These are phyloP conservation scores for Pseudomonodictys pantanalensis DNA, from an alignment of 495 filamentous ascomycete species.

Conservation along the genomic window DNA sequence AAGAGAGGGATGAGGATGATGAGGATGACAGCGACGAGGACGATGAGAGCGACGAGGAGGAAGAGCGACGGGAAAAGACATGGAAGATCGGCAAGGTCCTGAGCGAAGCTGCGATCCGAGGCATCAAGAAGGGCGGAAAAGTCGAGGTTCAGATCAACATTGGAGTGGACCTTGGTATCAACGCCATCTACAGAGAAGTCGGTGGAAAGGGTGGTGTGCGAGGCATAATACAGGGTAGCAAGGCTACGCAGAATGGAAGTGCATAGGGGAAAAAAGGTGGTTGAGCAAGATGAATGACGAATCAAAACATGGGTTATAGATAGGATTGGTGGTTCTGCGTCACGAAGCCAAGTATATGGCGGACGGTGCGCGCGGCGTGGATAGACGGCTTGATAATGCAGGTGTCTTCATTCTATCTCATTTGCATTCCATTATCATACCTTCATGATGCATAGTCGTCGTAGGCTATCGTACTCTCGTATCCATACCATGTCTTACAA, in stretches of 20 bases:
- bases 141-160: conserved; percentile 92
- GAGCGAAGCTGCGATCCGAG: conserved; percentile 80
- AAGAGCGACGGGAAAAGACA: conserved; percentile 83
- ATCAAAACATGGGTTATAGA: not conserved
- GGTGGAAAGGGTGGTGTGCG: conserved; percentile 82
- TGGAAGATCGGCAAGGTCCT: conserved; percentile 84
- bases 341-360: not conserved
- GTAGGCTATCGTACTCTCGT: too few relatives aligned
- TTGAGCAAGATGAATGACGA: not conserved
- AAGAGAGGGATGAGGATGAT: conserved; percentile 52
- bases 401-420: not conserved
- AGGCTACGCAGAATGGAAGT: conserved; percentile 43
- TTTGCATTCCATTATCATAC: not conserved
- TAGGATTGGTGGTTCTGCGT: not conserved
- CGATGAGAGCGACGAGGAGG: conserved; percentile 72
- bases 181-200: conserved; percentile 77
- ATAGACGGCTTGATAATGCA: not conserved
- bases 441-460: too few relatives aligned
- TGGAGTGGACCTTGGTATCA: conserved; percentile 68
- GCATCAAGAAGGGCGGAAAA: conserved; percentile 81
- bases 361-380: not conserved
- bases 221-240: conserved; percentile 58
- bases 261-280: conserved; percentile 24
- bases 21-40: conserved; percentile 66
- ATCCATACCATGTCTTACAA: too few relatives aligned